phyloP scores from a whole-genome alignment of 495 filamentous ascomycete genomes.

The Immersiella caudata region DNA sequence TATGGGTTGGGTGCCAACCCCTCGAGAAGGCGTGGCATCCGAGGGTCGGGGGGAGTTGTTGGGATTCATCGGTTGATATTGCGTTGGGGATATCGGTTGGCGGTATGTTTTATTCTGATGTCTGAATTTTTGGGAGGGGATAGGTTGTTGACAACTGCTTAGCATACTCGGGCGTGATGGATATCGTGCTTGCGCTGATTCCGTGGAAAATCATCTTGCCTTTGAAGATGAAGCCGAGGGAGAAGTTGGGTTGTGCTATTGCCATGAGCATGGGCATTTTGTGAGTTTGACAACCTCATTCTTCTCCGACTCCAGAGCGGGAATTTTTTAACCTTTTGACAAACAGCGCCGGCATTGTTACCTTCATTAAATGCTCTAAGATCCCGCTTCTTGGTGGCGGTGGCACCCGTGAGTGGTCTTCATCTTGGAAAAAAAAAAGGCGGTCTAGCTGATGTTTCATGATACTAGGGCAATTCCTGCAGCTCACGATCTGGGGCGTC shows the following conservation, averaged over 20 bases:
- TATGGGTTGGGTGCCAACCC: constrained; percentile 41
- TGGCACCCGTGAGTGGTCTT: neutral
- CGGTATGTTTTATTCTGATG: neutral
- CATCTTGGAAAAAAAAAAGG: neutral
- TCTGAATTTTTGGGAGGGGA: neutral
- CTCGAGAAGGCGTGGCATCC: constrained; percentile 36
- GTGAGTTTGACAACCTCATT: constrained; percentile 4
- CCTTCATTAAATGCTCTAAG: constrained; percentile 3
- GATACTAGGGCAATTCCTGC: constrained; percentile 27
- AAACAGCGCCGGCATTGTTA: constrained; percentile 5
- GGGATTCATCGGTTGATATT: constrained; percentile 22
- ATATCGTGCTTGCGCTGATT: constrained; percentile 35
- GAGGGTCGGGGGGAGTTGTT: constrained; percentile 30
- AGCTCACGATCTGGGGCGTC: constrained; percentile 34
- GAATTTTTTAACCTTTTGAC: neutral
- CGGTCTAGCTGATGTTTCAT: neutral
- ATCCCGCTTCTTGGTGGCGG: neutral
- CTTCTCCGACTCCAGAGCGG: neutral
- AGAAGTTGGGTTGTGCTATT: constrained; percentile 38
- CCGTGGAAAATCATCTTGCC: constrained; percentile 37
- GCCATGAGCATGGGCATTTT: constrained; percentile 42
- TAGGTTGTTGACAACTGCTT: too few species aligned
- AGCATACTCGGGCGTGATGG: constrained; percentile 36
- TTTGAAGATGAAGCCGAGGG: constrained; percentile 34
- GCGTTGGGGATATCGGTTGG: neutral